These are phyloP conservation scores for Euclidium syriacum DNA, from an alignment of 345 rosid genomes.

Conservation along the genomic window DNA sequence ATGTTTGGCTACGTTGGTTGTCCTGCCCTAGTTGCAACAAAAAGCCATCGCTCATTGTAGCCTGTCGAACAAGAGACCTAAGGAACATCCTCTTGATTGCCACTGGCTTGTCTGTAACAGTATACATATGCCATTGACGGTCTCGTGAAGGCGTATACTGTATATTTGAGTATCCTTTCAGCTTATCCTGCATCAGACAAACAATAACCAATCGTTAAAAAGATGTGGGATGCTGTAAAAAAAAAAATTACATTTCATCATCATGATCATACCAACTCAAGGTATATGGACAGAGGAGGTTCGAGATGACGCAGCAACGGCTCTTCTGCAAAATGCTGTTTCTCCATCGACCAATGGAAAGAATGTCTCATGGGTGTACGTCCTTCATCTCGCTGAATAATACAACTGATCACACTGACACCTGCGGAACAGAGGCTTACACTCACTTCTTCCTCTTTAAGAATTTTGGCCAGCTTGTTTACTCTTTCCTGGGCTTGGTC, in stretches of 20 bases:
- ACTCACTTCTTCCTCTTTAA: slow-evolving; percentile 78
- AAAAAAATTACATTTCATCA: background rate
- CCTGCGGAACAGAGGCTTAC: slow-evolving; percentile 70
- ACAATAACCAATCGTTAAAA: background rate
- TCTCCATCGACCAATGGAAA: slow-evolving; percentile 87
- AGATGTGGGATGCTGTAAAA: background rate
- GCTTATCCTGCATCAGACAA: slow-evolving; percentile 70
- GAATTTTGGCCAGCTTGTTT: slow-evolving; percentile 86
- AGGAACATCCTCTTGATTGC: slow-evolving; percentile 91
- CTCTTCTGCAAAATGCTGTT: slow-evolving; percentile 81
- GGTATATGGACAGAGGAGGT: slow-evolving; percentile 95
- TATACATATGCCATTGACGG: slow-evolving; percentile 95
- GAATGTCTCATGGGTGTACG: slow-evolving; percentile 98
- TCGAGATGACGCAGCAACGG: slow-evolving; percentile 92
- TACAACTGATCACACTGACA: slow-evolving; percentile 91
- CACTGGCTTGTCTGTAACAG: slow-evolving; percentile 73
- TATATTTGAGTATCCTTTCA: slow-evolving; percentile 72
- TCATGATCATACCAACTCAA: slow-evolving; percentile 69
- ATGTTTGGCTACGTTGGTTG: slow-evolving; percentile 38
- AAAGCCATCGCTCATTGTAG: slow-evolving; percentile 59
- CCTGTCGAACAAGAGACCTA: slow-evolving; percentile 91
- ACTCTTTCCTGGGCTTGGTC: slow-evolving; percentile 99
- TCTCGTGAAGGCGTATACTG: slow-evolving; percentile 77
- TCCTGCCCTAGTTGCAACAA: slow-evolving; percentile 56
- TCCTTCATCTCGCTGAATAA: slow-evolving; percentile 99